These are phyloP conservation scores for Camellia sinensis DNA, from an alignment of 148 eudicot species.

Conservation along the genomic window DNA sequence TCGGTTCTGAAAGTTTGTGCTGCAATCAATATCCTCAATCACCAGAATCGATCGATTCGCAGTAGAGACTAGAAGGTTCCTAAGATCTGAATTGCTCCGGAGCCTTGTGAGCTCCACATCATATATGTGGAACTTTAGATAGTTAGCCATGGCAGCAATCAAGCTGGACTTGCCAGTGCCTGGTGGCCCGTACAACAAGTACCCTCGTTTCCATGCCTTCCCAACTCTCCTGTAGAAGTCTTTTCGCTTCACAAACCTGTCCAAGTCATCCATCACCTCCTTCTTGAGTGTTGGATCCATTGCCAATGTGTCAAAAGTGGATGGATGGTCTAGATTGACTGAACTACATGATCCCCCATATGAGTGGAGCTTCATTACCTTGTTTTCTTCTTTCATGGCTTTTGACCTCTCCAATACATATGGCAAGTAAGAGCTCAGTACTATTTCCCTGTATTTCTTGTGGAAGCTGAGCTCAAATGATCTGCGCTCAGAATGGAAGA, in stretches of 20 bases:
- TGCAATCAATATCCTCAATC: constrained; percentile 33
- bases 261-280: constrained; percentile 19
- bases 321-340: constrained; percentile 23
- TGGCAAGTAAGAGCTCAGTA: constrained; percentile 17
- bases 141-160: constrained; percentile 31
- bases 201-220: constrained; percentile 28
- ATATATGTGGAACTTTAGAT: constrained; percentile 22
- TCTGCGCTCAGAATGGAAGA: not conserved
- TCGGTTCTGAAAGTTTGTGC: constrained; percentile 13
- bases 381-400: constrained; percentile 8
- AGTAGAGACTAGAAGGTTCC: constrained; percentile 13
- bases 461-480: constrained; percentile 17
- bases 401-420: constrained; percentile 3
- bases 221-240: constrained; percentile 24
- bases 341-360: too few species aligned
- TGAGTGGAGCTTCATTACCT: constrained; percentile 6
- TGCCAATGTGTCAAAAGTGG: constrained; percentile 26
- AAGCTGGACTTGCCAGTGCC: constrained; percentile 32
- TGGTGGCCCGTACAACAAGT: constrained; percentile 27
- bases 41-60: constrained; percentile 20
- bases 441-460: constrained; percentile 10
- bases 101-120: constrained; percentile 19
- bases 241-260: constrained; percentile 20
- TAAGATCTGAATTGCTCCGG: constrained; percentile 9
- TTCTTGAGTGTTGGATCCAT: constrained; percentile 25